Base-by-base conservation (phyloP, 306 rosid species). In the Sicyos baderoa region DNA sequence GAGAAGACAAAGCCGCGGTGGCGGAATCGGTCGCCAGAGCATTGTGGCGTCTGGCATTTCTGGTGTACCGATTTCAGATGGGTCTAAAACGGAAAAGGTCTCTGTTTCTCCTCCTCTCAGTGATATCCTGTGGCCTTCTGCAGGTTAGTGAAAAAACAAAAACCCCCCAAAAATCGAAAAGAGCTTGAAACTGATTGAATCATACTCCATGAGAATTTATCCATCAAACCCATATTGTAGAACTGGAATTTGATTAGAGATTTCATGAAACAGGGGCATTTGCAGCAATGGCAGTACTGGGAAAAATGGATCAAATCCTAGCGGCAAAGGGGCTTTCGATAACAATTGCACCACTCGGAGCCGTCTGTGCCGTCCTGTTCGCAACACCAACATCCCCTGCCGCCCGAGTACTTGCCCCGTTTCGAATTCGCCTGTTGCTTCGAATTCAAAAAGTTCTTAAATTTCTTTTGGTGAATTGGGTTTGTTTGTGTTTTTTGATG, bases 91-190 rank as follows among this genome's bases (percentile, higher is more conserved):
- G 6, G 80, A 72, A n/a, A 84, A 88, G 76, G 67, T 78, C 0
- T 60, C 83, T 62, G 66, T 92, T 47, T 54, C 87, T 76, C 91
- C 91, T 81, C 80, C 82, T 52, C 86, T 89, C 76, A 89, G 97
- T 63, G 98, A 93, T 72, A 72, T 89, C 76, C 65, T 88, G 23
- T 93, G 98, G 98, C 98, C 98, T 40, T 93, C 98, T 74, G 96
- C 91, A 73, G 98, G 92, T 84, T 73, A 32, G 47, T 47, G 14
- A 0, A 37, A 37, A 21, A 54, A 54, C 12, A 10, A 54, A 54
- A 11, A 0, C 58, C 42, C 10, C 16, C 14, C 4, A 2, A 40
- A 40, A 40, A 40, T 40, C 45, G 45, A 7, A 9, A 40, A 40
- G 45, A 40, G 11, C 45, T 40, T 12, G 45, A 40, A 40, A 7